Percentiles rank a stretch among this genome's conserved stretches.
These are phyloP conservation scores for Hibiscus trionum DNA, from an alignment of 345 rosid genomes.

Conservation along the genomic window DNA sequence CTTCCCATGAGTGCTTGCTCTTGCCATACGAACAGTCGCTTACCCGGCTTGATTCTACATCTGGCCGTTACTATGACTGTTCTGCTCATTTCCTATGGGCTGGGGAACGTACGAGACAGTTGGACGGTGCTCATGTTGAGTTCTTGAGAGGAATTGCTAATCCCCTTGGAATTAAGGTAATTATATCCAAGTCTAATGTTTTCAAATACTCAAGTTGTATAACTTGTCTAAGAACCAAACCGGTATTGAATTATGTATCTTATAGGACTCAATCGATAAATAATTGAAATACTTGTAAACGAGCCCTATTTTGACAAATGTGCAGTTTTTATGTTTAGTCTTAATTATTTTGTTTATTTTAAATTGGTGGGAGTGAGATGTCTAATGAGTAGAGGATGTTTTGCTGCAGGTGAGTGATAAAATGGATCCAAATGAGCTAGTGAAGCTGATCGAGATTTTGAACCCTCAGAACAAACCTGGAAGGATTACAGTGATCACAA, in stretches of 20 bases:
- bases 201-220: background rate
- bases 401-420: slow-evolving; percentile 73
- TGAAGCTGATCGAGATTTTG: slow-evolving; percentile 77
- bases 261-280: background rate
- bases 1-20: slow-evolving; percentile 71
- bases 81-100: slow-evolving; percentile 75
- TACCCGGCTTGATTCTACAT: slow-evolving; percentile 62
- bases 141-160: slow-evolving; percentile 69
- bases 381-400: slow-evolving; percentile 7
- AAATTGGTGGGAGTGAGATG: background rate
- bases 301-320: background rate
- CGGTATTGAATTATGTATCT: background rate
- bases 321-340: background rate
- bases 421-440: slow-evolving; percentile 84
- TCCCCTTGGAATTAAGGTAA: slow-evolving; percentile 75
- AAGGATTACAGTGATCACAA: slow-evolving; percentile 70
- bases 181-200: background rate
- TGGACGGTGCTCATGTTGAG: slow-evolving; percentile 72
- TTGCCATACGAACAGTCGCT: slow-evolving; percentile 68
- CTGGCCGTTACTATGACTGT: slow-evolving; percentile 66
- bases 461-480: slow-evolving; percentile 86
- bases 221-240: background rate
- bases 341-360: background rate
- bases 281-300: background rate
- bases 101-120: slow-evolving; percentile 73